Percentiles rank a stretch among this genome's conserved stretches.
phyloP scores from a whole-genome alignment of 805 yeast genomes.

The Jamesozyma lodderae region DNA sequence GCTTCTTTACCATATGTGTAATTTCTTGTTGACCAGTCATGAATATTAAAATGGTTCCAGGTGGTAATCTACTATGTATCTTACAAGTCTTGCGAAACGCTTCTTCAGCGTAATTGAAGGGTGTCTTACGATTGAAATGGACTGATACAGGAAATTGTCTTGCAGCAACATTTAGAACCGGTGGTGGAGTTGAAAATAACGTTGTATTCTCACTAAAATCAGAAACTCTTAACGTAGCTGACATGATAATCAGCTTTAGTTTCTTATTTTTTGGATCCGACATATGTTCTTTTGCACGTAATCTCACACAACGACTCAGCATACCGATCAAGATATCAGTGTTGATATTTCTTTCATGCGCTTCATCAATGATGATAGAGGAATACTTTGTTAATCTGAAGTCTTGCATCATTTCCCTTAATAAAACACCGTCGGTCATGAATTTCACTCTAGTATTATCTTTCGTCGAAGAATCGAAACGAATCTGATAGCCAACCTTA shows the following conservation, averaged over 20 bases:
- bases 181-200: constrained; percentile 69
- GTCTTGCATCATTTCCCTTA: constrained; percentile 89
- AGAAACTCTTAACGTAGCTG: constrained; percentile 89
- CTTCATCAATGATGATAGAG: constrained; percentile 86
- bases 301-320: constrained; percentile 73
- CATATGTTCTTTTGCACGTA: constrained; percentile 49
- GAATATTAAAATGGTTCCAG: constrained; percentile 87
- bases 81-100: constrained; percentile 78
- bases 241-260: constrained; percentile 83
- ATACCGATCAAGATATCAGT: constrained; percentile 95
- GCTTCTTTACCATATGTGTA: constrained; percentile 56
- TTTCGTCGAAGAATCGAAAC: constrained; percentile 65
- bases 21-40: constrained; percentile 95
- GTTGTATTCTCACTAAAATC: constrained; percentile 80
- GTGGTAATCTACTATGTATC: constrained; percentile 78
- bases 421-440: constrained; percentile 90
- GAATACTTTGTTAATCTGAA: constrained; percentile 75
- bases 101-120: constrained; percentile 73
- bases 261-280: constrained; percentile 48
- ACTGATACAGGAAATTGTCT: constrained; percentile 90
- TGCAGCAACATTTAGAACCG: constrained; percentile 81
- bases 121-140: constrained; percentile 79
- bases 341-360: constrained; percentile 93
- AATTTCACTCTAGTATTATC: constrained; percentile 67
- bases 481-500: constrained; percentile 70